Percentiles rank a stretch among this genome's conserved stretches.
These are phyloP conservation scores for Syzygium aqueum DNA, from an alignment of 345 rosid genomes.

Conservation along the genomic window DNA sequence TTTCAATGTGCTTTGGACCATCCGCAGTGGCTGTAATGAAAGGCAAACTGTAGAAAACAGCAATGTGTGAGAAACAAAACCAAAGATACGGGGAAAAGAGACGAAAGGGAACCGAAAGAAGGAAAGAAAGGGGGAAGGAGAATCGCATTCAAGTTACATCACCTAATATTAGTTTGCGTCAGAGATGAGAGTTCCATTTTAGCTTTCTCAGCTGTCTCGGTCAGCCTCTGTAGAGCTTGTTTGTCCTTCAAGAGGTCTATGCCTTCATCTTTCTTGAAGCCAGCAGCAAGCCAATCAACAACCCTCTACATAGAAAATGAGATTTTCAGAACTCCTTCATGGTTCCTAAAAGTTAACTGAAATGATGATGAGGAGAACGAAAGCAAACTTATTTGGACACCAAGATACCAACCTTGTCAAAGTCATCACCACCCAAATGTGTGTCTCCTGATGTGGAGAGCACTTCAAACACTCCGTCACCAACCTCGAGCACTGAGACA, in stretches of 20 bases:
- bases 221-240: constrained; percentile 92
- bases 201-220: constrained; percentile 95
- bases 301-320: constrained; percentile 45
- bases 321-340: neutral
- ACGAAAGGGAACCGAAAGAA: neutral
- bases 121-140: neutral
- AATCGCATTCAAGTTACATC: neutral
- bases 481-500: constrained; percentile 89
- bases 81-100: neutral
- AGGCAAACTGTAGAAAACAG: constrained; percentile 54
- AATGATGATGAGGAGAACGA: neutral
- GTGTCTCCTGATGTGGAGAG: constrained; percentile 98
- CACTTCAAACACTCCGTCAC: constrained; percentile 99
- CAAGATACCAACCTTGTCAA: constrained; percentile 62
- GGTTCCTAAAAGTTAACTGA: neutral
- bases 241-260: constrained; percentile 94
- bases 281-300: constrained; percentile 88
- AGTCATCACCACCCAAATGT: constrained; percentile 99
- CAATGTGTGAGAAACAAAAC: neutral
- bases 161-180: constrained; percentile 83
- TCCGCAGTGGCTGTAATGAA: constrained; percentile 97
- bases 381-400: neutral
- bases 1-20: constrained; percentile 50
- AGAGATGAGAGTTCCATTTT: constrained; percentile 94
- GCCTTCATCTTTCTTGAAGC: constrained; percentile 85